A percentile compares a stretch with the other conserved stretches of the same genome.
These are phyloP conservation scores for Colletotrichum spaethianum DNA, from an alignment of 2,329 filamentous ascomycete genomes.

Conservation along the genomic window DNA sequence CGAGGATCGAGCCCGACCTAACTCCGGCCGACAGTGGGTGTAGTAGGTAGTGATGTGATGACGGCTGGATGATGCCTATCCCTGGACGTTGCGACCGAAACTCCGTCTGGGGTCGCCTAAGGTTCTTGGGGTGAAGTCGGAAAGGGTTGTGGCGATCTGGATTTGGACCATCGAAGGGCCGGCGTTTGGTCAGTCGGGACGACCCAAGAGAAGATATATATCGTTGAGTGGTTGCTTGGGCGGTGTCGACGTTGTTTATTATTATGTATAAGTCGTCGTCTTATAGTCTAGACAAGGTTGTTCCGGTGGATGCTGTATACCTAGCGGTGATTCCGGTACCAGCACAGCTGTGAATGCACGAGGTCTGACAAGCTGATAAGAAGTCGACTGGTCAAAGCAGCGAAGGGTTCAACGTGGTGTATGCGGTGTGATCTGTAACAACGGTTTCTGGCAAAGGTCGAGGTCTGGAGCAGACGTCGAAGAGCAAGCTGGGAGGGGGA, in stretches of 20 bases:
- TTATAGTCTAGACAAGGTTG: conserved; percentile 22
- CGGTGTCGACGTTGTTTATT: conserved; percentile 23
- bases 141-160: neutral
- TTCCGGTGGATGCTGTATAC: neutral
- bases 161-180: neutral
- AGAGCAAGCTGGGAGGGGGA: neutral
- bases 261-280: conserved; percentile 28
- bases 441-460: neutral
- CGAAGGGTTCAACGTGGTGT: neutral
- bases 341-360: neutral
- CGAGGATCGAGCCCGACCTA: conserved; percentile 13
- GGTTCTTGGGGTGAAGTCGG: neutral
- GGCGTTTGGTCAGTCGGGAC: neutral
- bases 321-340: neutral
- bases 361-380: neutral
- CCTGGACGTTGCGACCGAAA: conserved; percentile 11
- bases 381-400: neutral
- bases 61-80: conserved; percentile 26
- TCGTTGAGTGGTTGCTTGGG: conserved; percentile 2
- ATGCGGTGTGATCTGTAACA: neutral
- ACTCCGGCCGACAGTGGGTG: conserved; percentile 21
- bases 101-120: neutral
- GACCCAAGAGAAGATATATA: neutral
- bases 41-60: conserved; percentile 19
- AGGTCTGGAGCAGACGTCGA: conserved; percentile 4